Percentiles rank a stretch among this genome's conserved stretches.
Conservation (phyloP, 2,329 filamentous ascomycete genomes). For the Phialophora macrospora region DNA sequence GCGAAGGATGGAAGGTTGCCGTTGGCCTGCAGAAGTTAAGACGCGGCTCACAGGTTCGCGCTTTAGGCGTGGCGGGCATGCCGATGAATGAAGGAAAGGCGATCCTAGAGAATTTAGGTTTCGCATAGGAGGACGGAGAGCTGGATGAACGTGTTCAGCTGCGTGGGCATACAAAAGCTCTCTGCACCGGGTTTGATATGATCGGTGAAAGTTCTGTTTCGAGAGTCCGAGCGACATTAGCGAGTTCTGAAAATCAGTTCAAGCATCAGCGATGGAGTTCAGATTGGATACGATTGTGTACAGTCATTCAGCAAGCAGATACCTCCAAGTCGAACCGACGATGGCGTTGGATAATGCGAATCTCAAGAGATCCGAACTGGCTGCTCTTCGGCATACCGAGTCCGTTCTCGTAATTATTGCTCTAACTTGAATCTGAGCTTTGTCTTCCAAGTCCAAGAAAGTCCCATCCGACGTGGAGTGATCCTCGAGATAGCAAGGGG, state of each 20-base stretch:
- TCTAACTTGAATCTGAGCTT: not conserved
- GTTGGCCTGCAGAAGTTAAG: slow-evolving; percentile 62
- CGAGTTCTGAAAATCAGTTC: slow-evolving; percentile 13
- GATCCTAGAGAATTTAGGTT: slow-evolving; percentile 49
- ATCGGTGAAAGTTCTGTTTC: slow-evolving; percentile 8
- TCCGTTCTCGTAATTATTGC: not conserved
- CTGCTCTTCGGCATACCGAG: not conserved
- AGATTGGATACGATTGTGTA: slow-evolving; percentile 11
- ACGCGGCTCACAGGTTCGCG: slow-evolving; percentile 61
- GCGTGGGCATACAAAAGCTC: slow-evolving; percentile 10
- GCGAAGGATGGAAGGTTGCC: slow-evolving; percentile 67
- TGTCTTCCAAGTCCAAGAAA: not conserved
- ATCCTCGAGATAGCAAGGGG: too few species aligned
- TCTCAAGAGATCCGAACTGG: not conserved
- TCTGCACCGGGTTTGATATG: slow-evolving; percentile 17
- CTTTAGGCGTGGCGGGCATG: slow-evolving; percentile 59
- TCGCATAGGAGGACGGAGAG: slow-evolving; percentile 39
- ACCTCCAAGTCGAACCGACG: slow-evolving; percentile 1
- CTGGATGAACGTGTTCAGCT: not conserved
- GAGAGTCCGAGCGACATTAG: slow-evolving; percentile 17
- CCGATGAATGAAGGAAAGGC: slow-evolving; percentile 51
- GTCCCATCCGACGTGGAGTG: not conserved
- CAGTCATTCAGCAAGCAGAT: slow-evolving; percentile 9
- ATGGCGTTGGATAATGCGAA: slow-evolving; percentile 14
- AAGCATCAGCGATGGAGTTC: slow-evolving; percentile 20